Percentiles rank a stretch among this genome's conserved stretches.
Conservation (phyloP, 331 rosid species). For the Pyracantha coccinea region DNA sequence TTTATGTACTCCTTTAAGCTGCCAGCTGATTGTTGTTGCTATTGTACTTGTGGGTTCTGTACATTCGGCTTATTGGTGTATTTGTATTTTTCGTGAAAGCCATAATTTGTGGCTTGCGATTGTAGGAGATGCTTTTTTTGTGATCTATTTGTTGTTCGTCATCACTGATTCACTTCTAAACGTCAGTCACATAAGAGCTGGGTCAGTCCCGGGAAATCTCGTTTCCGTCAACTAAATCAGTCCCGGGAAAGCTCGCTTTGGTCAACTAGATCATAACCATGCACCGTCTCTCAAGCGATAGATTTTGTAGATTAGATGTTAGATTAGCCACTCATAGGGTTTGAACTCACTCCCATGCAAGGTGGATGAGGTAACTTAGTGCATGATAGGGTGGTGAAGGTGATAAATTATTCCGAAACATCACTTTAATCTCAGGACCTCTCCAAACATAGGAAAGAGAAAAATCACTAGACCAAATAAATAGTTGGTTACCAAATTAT, state of each 20-base stretch:
- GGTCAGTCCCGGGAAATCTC: neutral
- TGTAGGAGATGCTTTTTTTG: slow-evolving; percentile 4
- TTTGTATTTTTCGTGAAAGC: slow-evolving; percentile 5
- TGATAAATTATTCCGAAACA: neutral
- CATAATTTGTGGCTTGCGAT: slow-evolving; percentile 17
- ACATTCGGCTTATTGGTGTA: slow-evolving; percentile 24
- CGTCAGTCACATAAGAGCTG: neutral
- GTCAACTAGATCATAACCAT: neutral
- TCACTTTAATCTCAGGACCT: neutral
- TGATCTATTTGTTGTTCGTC: neutral
- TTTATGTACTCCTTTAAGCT: slow-evolving; percentile 13
- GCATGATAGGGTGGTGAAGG: neutral
- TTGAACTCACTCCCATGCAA: no score
- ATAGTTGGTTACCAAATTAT: no score
- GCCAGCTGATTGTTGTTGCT: slow-evolving; percentile 1
- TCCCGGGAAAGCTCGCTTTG: neutral
- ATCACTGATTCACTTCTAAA: neutral
- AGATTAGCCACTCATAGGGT: no score
- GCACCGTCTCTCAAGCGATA: neutral
- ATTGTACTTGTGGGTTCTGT: slow-evolving; percentile 14
- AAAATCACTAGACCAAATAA: no score
- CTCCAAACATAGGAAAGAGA: neutral
- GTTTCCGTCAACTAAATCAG: neutral
- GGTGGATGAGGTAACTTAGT: neutral
- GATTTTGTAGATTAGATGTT: neutral